A percentile compares a stretch with the other conserved stretches of the same genome.
Conservation (phyloP, 1,284 basidiomycete species). For the Ganoderma meredithae region DNA sequence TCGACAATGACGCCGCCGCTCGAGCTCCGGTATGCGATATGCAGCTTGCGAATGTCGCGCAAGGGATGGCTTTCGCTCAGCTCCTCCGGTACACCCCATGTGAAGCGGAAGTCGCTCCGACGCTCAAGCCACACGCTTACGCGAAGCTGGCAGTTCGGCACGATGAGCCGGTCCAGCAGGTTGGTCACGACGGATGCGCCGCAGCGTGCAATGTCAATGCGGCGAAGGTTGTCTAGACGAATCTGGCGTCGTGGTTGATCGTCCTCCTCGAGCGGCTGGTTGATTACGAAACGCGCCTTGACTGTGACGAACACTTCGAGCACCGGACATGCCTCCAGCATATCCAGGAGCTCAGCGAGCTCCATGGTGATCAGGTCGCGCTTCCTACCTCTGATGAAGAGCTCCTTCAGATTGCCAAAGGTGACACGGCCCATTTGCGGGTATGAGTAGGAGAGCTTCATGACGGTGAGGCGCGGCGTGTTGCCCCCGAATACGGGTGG, state of each 20-base stretch:
- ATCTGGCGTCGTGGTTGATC: conserved; percentile 33
- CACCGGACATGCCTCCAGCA: conserved; percentile 38
- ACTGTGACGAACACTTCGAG: conserved; percentile 37
- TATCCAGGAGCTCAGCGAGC: conserved; percentile 36
- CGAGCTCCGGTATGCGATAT: conserved; percentile 36
- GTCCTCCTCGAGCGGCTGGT: conserved; percentile 31
- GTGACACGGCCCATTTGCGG: conserved; percentile 33
- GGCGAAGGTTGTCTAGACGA: conserved; percentile 35
- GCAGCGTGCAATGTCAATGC: conserved; percentile 39
- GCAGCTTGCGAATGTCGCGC: conserved; percentile 38
- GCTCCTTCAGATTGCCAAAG: conserved; percentile 33
- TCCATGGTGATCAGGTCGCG: conserved; percentile 36
- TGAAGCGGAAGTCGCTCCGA: conserved; percentile 40
- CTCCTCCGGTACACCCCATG: conserved; percentile 38
- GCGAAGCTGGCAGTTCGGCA: conserved; percentile 39
- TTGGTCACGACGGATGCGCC: conserved; percentile 34
- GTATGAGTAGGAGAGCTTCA: conserved; percentile 38
- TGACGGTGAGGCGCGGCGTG: conserved; percentile 37
- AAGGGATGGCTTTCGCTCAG: conserved; percentile 36
- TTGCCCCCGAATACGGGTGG: conserved; percentile 37
- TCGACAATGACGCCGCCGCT: conserved; percentile 42
- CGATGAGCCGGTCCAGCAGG: conserved; percentile 37
- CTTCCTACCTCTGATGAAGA: conserved; percentile 41
- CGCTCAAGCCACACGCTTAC: conserved; percentile 40
- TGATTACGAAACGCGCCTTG: conserved; percentile 35